Base-by-base conservation (phyloP, 2,329 filamentous ascomycete genomes). In the Trichophyton verrucosum region DNA sequence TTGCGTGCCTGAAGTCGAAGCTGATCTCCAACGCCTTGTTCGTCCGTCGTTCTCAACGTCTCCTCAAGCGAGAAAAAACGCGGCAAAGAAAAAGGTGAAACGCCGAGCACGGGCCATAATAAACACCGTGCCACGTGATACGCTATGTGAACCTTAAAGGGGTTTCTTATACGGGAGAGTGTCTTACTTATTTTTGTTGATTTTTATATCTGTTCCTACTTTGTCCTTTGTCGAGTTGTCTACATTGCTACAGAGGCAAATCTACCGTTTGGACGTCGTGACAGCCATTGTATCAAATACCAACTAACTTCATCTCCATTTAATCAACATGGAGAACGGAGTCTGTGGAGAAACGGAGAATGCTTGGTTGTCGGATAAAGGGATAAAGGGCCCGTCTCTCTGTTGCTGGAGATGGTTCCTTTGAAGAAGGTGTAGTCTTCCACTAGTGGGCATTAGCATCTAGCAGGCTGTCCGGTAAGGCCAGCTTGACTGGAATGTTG, bases 51-150 rank as follows among this genome's bases (percentile, higher is more conserved):
- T 22, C 9, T 51, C 33, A 38, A 57, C 13, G 9, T 38, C 53
- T 7, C 20, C n/a, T 13, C 13, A 56, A 56, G 15, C 13, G 27
- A 22, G 20, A 57, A 27, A 38, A 42, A 38, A 20, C 36, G 53
- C 53, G 53, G 30, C 53, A 56, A 36, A 56, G 51, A 36, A 33
- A 7, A 24, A 53, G 22, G 49, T 42, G 53, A 57, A 57, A 57
- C 53, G 30, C 33, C 27, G 33, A 33, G 46, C 46, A 51, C 46
- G 22, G 46, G 24, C 46, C 46, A 51, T 51, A 15, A 51, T 15
- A 22, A 47, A 47, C 44, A 47, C 44, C n/a, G 8, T 27, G 20
- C 46, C 46, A 30, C 46, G 46, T 51, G 46, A 51, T 51, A 3
- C 22, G 33, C 33, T 3, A n/a, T 44, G 2, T 15, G n/a, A 44